Percentiles rank a stretch among this genome's conserved stretches.
These are phyloP conservation scores for Calonectria hawksworthii DNA, from an alignment of 2,329 filamentous ascomycete species.

Conservation along the genomic window DNA sequence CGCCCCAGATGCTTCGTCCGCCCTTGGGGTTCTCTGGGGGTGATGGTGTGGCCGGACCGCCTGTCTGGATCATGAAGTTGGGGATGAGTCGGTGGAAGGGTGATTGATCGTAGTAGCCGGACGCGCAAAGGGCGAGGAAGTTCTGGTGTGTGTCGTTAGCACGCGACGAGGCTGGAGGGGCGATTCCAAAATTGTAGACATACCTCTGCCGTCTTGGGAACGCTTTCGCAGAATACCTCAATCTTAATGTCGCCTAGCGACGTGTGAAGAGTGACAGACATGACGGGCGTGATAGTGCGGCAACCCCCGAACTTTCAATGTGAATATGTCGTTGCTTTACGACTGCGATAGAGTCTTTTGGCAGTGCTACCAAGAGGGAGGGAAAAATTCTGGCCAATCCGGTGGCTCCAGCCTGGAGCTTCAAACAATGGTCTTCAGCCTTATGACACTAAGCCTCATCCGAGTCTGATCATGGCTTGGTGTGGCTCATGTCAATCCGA, in stretches of 20 bases:
- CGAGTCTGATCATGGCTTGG: constrained; percentile 6
- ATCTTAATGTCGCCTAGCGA: constrained; percentile 92
- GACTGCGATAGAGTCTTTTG: constrained; percentile 1
- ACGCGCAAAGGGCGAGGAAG: constrained; percentile 89
- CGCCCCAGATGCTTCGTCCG: constrained; percentile 81
- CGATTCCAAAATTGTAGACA: constrained; percentile 33
- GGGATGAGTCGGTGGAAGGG: constrained; percentile 87
- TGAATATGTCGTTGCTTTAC: not conserved
- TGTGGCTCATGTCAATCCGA: constrained; percentile 15
- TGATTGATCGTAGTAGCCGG: constrained; percentile 80
- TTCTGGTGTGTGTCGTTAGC: constrained; percentile 67
- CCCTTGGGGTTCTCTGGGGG: constrained; percentile 73
- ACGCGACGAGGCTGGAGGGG: not conserved
- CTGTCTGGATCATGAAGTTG: constrained; percentile 85
- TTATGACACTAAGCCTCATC: constrained; percentile 7
- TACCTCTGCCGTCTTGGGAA: constrained; percentile 92
- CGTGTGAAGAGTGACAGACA: constrained; percentile 86
- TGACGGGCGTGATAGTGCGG: constrained; percentile 44
- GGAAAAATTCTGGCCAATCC: constrained; percentile 22
- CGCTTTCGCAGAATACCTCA: constrained; percentile 95
- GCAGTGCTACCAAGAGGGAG: not conserved
- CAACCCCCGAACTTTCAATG: not conserved
- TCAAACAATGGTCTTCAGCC: constrained; percentile 10
- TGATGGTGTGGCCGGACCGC: constrained; percentile 70
- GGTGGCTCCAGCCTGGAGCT: not conserved